Evolutionary conservation across 1,284 basidiomycete species (phyloP).

Genomic region (Fistulinella staudtii): DNA sequence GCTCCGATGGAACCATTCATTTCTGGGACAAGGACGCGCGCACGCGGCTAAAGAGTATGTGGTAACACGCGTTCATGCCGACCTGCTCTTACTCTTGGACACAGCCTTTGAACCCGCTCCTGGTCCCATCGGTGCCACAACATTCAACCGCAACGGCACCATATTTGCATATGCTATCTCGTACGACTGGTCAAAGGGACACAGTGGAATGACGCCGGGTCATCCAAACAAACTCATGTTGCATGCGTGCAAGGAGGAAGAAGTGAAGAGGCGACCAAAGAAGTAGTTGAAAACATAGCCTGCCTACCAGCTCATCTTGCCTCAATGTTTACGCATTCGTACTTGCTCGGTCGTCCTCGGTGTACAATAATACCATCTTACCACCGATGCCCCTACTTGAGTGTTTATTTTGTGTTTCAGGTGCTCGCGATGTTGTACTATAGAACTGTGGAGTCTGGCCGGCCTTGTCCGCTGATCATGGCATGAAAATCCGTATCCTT

Average conservation of each 20-base stretch:
- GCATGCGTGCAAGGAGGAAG: conserved; percentile 86
- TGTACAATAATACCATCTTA: conserved; percentile 20
- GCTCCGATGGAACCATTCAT: conserved; percentile 76
- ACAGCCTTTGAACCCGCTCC: conserved; percentile 50
- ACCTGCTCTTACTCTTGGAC: conserved; percentile 5
- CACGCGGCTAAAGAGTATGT: conserved; percentile 82
- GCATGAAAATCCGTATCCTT: too few relatives aligned
- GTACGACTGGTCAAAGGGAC: conserved; percentile 90
- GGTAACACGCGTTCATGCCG: not conserved
- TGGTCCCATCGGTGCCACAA: conserved; percentile 67
- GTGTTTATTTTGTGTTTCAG: too few relatives aligned
- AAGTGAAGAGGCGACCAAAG: conserved; percentile 70
- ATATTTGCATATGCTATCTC: conserved; percentile 89
- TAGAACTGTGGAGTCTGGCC: too few relatives aligned
- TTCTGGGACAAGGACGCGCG: conserved; percentile 92
- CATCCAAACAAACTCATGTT: conserved; percentile 87
- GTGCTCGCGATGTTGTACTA: not conserved
- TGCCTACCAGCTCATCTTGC: conserved; percentile 9
- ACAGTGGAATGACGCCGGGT: conserved; percentile 78
- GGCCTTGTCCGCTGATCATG: too few relatives aligned
- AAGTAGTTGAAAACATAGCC: conserved; percentile 34
- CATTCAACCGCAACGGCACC: conserved; percentile 83
- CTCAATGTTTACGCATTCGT: conserved; percentile 2
- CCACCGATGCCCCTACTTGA: too few relatives aligned
- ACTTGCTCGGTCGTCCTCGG: conserved; percentile 4